Evolutionary conservation across 345 rosid genomes (phyloP).

Genomic region (Rhizophora mangle): DNA sequence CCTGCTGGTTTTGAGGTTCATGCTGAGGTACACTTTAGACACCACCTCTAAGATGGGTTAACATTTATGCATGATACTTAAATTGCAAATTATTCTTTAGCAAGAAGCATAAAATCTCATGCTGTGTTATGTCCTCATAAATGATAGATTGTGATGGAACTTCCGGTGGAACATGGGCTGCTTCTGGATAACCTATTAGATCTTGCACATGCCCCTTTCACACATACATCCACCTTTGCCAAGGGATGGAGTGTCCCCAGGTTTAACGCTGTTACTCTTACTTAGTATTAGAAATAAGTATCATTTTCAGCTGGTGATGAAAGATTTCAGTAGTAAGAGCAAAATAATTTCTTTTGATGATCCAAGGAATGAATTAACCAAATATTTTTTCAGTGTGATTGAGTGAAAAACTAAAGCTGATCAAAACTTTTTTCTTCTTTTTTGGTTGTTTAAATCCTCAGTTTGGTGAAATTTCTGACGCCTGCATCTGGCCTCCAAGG

Average conservation of each 20-base stretch:
- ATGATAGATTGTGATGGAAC: slow-evolving; percentile 89
- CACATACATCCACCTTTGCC: slow-evolving; percentile 96
- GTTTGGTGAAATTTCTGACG: slow-evolving; percentile 85
- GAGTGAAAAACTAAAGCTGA: neutral
- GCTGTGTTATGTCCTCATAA: slow-evolving; percentile 1
- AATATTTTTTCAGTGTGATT: too few relatives aligned
- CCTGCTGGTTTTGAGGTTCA: slow-evolving; percentile 89
- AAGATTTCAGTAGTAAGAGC: neutral
- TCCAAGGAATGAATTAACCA: too few relatives aligned
- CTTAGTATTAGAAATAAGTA: neutral
- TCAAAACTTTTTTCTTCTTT: neutral
- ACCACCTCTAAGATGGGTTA: neutral
- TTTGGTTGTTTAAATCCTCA: slow-evolving; percentile 32
- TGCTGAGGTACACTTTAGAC: slow-evolving; percentile 64
- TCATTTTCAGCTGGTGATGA: neutral
- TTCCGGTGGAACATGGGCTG: slow-evolving; percentile 96
- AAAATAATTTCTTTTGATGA: too few relatives aligned
- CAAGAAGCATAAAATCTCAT: slow-evolving; percentile 4
- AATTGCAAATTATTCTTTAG: neutral
- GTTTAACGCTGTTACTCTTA: slow-evolving; percentile 22
- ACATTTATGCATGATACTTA: slow-evolving; percentile 4
- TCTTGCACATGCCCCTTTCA: slow-evolving; percentile 97
- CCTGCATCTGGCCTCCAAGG: slow-evolving; percentile 93
- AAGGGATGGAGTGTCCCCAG: slow-evolving; percentile 98
- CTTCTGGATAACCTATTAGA: slow-evolving; percentile 94